These are phyloP conservation scores for Backusella liffmaniae DNA, from an alignment of 192 early-diverging fungal genomes.

Conservation along the genomic window DNA sequence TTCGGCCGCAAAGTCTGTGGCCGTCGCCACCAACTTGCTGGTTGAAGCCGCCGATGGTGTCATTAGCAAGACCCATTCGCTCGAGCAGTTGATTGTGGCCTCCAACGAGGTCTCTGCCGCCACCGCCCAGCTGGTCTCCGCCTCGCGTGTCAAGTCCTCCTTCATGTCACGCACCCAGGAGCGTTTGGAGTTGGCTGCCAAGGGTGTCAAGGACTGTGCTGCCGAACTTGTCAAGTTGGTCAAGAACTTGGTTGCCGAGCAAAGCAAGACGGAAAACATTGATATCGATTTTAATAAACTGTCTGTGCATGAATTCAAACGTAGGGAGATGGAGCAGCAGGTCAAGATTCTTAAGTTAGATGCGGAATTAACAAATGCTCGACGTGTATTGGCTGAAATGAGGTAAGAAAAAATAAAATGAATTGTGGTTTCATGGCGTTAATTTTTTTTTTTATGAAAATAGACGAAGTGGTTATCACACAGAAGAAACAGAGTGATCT, in stretches of 20 bases:
- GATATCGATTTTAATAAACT: conserved; percentile 69
- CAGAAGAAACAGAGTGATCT: conserved; percentile 16
- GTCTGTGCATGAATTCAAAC: conserved; percentile 91
- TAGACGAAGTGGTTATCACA: conserved; percentile 13
- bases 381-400: conserved; percentile 90
- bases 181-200: conserved; percentile 90
- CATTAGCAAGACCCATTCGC: conserved; percentile 81
- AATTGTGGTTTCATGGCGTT: conserved; percentile 15
- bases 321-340: conserved; percentile 97
- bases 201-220: conserved; percentile 89
- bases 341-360: conserved; percentile 95
- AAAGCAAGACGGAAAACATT: conserved; percentile 60
- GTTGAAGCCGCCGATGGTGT: conserved; percentile 97
- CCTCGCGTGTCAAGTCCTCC: conserved; percentile 91
- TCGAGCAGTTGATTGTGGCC: conserved; percentile 97
- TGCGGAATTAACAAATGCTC: conserved; percentile 83
- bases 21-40: conserved; percentile 86
- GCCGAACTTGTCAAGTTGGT: conserved; percentile 91
- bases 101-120: conserved; percentile 95
- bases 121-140: conserved; percentile 95
- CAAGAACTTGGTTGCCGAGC: conserved; percentile 76
- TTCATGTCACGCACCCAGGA: conserved; percentile 93
- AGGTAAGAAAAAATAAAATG: conserved; percentile 68
- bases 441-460: neutral
- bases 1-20: conserved; percentile 93